Conservation (phyloP, 441 rosid genomes). For the Erodium trifolium region DNA sequence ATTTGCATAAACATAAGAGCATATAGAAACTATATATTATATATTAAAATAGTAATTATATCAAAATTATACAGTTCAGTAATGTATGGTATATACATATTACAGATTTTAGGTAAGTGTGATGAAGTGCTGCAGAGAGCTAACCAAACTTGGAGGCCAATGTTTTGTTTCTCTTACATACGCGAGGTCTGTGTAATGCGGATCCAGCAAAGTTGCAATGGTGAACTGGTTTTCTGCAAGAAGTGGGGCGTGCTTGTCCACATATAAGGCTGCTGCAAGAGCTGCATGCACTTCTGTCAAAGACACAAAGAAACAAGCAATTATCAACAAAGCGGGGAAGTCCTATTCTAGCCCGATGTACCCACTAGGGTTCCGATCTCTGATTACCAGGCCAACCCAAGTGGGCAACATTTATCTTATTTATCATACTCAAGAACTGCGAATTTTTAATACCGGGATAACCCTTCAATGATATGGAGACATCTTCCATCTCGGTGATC, state of each 20-base stretch:
- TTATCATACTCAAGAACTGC: background rate
- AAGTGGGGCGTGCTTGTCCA: conserved; percentile 47
- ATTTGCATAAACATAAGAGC: background rate
- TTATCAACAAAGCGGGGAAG: too few relatives aligned
- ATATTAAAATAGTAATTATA: too few relatives aligned
- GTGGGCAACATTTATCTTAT: background rate
- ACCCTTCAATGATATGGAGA: conserved; percentile 51
- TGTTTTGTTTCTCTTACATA: conserved; percentile 49
- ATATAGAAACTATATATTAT: conserved; percentile 8
- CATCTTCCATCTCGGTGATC: conserved; percentile 54
- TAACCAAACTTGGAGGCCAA: conserved; percentile 63
- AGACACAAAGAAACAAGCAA: background rate
- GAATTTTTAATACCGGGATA: conserved; percentile 37
- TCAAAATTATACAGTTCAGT: too few relatives aligned
- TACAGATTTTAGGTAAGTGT: conserved; percentile 32
- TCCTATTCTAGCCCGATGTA: too few relatives aligned
- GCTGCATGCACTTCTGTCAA: conserved; percentile 50
- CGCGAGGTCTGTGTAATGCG: conserved; percentile 42
- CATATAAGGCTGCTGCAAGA: conserved; percentile 49
- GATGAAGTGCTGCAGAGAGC: conserved; percentile 45
- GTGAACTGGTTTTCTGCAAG: conserved; percentile 56
- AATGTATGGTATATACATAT: background rate
- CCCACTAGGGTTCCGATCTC: too few relatives aligned
- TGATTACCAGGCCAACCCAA: too few relatives aligned
- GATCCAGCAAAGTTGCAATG: conserved; percentile 52